These are phyloP conservation scores for Limonomyces culmigenus DNA, from an alignment of 1,284 basidiomycete species.

Conservation along the genomic window DNA sequence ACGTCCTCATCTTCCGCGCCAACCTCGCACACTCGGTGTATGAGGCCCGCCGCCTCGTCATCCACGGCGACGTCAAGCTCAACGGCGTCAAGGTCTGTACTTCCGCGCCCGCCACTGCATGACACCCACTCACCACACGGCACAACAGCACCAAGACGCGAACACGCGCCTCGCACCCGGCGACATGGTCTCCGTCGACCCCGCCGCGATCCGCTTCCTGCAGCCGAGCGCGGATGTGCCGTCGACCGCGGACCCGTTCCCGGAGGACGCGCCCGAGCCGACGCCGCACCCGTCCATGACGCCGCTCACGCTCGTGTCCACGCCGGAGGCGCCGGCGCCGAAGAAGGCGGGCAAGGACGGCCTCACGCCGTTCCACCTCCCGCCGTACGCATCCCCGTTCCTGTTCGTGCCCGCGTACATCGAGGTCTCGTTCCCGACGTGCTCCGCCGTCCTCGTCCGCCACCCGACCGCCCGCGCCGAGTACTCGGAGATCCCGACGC, in stretches of 20 bases:
- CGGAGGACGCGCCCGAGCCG: constrained; percentile 1
- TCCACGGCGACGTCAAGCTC: constrained; percentile 77
- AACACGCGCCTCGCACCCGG: constrained; percentile 89
- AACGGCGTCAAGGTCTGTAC: constrained; percentile 75
- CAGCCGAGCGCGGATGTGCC: constrained; percentile 11
- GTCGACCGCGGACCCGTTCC: background rate
- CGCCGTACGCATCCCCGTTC: constrained; percentile 78
- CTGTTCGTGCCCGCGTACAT: constrained; percentile 94
- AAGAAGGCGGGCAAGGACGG: constrained; percentile 5
- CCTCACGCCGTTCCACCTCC: constrained; percentile 74
- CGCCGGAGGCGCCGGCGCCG: background rate
- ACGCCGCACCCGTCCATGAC: constrained; percentile 3
- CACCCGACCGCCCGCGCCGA: constrained; percentile 89
- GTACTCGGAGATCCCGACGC: constrained; percentile 86
- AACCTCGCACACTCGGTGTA: constrained; percentile 89
- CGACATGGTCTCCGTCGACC: constrained; percentile 86
- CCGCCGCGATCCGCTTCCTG: constrained; percentile 67
- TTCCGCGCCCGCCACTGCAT: background rate
- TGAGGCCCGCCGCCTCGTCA: constrained; percentile 72
- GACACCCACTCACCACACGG: background rate
- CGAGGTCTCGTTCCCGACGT: constrained; percentile 81
- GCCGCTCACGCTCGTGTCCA: constrained; percentile 5
- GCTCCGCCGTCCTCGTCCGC: constrained; percentile 86
- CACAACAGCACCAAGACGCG: constrained; percentile 66
- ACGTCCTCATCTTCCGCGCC: constrained; percentile 81